Conservation (phyloP, 1,284 basidiomycete genomes). For the Cutaneotrichosporon cutaneum region DNA sequence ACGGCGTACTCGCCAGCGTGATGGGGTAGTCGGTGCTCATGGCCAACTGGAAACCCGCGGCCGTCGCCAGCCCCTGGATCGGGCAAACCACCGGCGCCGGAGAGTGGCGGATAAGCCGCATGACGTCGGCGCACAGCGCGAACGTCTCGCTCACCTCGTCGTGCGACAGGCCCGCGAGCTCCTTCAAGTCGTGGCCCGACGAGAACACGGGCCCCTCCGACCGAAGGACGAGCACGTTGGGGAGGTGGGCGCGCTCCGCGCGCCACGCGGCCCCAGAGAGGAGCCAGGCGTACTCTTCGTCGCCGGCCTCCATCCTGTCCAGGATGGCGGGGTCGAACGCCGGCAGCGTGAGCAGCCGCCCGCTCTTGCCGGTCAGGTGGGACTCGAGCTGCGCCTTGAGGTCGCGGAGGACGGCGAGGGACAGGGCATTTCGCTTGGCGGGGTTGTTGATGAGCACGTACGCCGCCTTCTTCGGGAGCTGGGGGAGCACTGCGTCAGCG, state of each 20-base stretch:
- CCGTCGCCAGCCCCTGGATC: conserved; percentile 23
- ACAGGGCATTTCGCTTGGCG: conserved; percentile 26
- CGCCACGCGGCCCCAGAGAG: conserved; percentile 16
- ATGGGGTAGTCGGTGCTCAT: conserved; percentile 27
- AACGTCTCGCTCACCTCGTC: conserved; percentile 27
- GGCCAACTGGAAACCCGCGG: conserved; percentile 25
- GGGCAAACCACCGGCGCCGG: conserved; percentile 22
- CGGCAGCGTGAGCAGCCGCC: conserved; percentile 16
- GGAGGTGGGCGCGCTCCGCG: conserved; percentile 15
- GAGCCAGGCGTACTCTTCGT: conserved; percentile 20
- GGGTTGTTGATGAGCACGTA: conserved; percentile 27
- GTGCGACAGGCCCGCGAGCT: conserved; percentile 19
- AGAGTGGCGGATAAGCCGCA: conserved; percentile 20
- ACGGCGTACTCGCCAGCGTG: conserved; percentile 19
- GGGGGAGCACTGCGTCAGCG: conserved; percentile 14
- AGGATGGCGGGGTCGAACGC: conserved; percentile 18
- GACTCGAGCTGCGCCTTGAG: conserved; percentile 18
- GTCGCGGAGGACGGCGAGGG: conserved; percentile 21
- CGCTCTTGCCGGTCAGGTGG: conserved; percentile 8
- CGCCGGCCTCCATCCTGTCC: conserved; percentile 16
- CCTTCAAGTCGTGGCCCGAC: conserved; percentile 25
- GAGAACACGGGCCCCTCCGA: conserved; percentile 24
- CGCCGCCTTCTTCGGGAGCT: conserved; percentile 21
- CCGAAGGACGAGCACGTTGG: conserved; percentile 23
- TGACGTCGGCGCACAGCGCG: conserved; percentile 27